Evolutionary conservation across 1,139 yeast genomes (phyloP).

Genomic region (Candida gigantensis): DNA sequence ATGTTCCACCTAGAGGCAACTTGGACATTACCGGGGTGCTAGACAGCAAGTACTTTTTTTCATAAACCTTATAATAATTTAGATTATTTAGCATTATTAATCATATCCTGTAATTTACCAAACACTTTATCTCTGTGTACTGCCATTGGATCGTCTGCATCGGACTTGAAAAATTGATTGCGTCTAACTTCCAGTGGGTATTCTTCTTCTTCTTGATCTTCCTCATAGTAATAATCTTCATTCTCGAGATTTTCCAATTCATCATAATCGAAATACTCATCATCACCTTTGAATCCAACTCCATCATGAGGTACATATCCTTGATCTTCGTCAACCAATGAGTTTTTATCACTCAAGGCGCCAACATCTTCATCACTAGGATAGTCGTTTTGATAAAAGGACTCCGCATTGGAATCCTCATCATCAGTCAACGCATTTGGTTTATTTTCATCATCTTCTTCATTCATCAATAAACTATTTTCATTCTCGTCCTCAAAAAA

Average conservation of each 20-base stretch:
- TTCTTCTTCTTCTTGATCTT: slow-evolving; percentile 20
- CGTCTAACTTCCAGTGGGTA: too few species aligned
- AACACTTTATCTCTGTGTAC: slow-evolving; percentile 64
- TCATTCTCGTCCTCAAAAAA: slow-evolving; percentile 70
- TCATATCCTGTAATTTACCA: slow-evolving; percentile 55
- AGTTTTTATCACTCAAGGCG: slow-evolving; percentile 17
- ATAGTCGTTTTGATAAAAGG: slow-evolving; percentile 87
- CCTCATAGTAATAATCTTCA: slow-evolving; percentile 28
- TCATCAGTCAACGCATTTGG: slow-evolving; percentile 34
- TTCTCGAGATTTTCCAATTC: slow-evolving; percentile 18
- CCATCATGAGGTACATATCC: slow-evolving; percentile 41
- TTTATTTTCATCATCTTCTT: slow-evolving; percentile 45
- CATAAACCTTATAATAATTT: slow-evolving; percentile 20
- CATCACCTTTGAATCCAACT: slow-evolving; percentile 19
- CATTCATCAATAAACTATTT: slow-evolving; percentile 35
- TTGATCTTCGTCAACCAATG: slow-evolving; percentile 16
- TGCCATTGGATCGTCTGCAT: slow-evolving; percentile 60
- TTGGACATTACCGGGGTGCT: slow-evolving; percentile 35
- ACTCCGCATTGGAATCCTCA: slow-evolving; percentile 68
- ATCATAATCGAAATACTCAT: slow-evolving; percentile 17
- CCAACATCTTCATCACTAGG: slow-evolving; percentile 88
- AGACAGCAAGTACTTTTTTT: slow-evolving; percentile 40
- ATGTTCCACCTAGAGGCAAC: slow-evolving; percentile 34
- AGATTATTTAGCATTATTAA: slow-evolving; percentile 17
- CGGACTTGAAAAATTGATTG: slow-evolving; percentile 53